These are phyloP conservation scores for Kazachstania sp. DNA, from an alignment of 1,139 yeast genomes.

Conservation along the genomic window DNA sequence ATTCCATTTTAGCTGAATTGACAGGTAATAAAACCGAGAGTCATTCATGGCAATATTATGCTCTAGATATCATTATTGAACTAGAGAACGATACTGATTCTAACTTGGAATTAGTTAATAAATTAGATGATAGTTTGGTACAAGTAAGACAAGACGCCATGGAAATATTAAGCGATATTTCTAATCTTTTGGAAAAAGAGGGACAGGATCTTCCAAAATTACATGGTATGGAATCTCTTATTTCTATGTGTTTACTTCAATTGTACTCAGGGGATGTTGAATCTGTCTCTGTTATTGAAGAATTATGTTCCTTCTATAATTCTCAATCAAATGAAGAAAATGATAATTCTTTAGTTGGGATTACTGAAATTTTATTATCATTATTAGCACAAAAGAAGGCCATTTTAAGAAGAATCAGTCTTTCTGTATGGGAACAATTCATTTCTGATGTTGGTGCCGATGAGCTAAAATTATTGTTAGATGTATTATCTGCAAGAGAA, in stretches of 20 bases:
- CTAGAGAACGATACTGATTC: slow-evolving; percentile 26
- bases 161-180: slow-evolving; percentile 41
- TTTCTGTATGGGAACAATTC: slow-evolving; percentile 68
- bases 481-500: slow-evolving; percentile 66
- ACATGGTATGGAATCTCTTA: slow-evolving; percentile 52
- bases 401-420: slow-evolving; percentile 61
- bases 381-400: slow-evolving; percentile 66
- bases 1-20: slow-evolving; percentile 55
- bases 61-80: slow-evolving; percentile 32
- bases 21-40: slow-evolving; percentile 35
- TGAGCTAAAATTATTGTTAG: slow-evolving; percentile 52
- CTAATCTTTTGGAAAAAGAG: slow-evolving; percentile 26
- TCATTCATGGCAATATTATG: slow-evolving; percentile 53
- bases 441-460: slow-evolving; percentile 40
- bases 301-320: slow-evolving; percentile 50
- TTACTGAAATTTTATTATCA: slow-evolving; percentile 73
- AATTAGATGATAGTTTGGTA: slow-evolving; percentile 48
- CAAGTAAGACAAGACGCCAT: slow-evolving; percentile 45
- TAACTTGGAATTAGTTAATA: slow-evolving; percentile 30
- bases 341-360: slow-evolving; percentile 43
- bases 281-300: slow-evolving; percentile 66
- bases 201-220: slow-evolving; percentile 30
- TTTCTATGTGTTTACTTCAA: slow-evolving; percentile 72
- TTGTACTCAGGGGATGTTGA: slow-evolving; percentile 74
- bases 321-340: slow-evolving; percentile 31